phyloP scores from a whole-genome alignment of 768 basidiomycete genomes.

The Leucosporidium yakuticum region DNA sequence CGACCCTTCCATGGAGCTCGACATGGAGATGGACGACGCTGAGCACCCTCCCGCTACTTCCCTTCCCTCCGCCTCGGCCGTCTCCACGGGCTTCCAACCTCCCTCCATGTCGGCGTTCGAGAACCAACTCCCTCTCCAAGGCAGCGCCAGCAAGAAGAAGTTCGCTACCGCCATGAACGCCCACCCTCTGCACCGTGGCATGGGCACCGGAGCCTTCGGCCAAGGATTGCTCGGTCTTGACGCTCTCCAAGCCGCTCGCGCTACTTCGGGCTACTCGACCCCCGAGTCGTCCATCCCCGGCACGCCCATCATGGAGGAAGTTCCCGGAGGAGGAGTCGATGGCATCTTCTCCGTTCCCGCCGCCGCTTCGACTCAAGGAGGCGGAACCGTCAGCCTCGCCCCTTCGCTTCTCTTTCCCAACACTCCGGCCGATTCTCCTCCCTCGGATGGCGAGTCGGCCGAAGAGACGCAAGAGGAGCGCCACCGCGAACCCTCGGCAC shows the following conservation, averaged over 20 bases:
- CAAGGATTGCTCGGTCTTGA: constrained; percentile 1
- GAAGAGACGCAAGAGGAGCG: constrained; percentile 52
- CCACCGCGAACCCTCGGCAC: background rate
- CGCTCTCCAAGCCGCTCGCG: constrained; percentile 8
- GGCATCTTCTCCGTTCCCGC: constrained; percentile 3
- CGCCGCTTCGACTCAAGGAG: constrained; percentile 1
- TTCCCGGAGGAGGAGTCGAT: background rate
- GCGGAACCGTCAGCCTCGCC: constrained; percentile 43
- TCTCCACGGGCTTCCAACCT: constrained; percentile 5
- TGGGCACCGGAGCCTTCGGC: background rate
- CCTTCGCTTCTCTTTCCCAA: constrained; percentile 39
- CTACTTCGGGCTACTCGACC: background rate
- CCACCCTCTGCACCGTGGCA: background rate
- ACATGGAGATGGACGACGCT: constrained; percentile 36
- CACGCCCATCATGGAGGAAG: constrained; percentile 10
- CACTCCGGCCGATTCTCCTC: constrained; percentile 35
- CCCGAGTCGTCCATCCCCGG: constrained; percentile 11
- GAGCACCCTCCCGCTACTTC: constrained; percentile 3
- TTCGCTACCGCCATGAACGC: constrained; percentile 10
- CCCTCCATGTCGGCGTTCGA: constrained; percentile 7
- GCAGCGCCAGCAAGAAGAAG: constrained; percentile 17
- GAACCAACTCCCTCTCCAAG: background rate
- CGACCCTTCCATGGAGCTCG: constrained; percentile 35
- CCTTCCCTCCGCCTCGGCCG: constrained; percentile 9
- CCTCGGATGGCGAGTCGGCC: constrained; percentile 62